These are phyloP conservation scores for Chlorella ohadii DNA, from an alignment of 139 green algal species.

Conservation along the genomic window DNA sequence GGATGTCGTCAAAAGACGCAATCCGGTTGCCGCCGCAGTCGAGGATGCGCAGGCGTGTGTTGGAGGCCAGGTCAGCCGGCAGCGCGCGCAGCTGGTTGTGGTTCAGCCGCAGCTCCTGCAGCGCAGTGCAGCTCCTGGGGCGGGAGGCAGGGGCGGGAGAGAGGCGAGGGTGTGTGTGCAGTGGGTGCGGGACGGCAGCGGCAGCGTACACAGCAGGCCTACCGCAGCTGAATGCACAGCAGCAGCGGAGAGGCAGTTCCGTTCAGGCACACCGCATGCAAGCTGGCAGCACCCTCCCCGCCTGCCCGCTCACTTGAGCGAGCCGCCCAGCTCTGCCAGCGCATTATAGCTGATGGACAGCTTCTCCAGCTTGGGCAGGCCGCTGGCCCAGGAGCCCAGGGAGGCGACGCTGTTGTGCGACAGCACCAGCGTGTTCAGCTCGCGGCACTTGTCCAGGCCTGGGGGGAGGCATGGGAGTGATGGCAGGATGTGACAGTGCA, in stretches of 20 bases:
- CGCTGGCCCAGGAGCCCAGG: slow-evolving; percentile 35
- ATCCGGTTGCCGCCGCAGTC: slow-evolving; percentile 48
- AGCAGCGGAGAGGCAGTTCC: too few relatives aligned
- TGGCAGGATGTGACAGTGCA: neutral
- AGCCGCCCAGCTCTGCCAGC: slow-evolving; percentile 26
- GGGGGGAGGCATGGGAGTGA: neutral
- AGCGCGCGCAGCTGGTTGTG: slow-evolving; percentile 41
- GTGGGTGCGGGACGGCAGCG: too few relatives aligned
- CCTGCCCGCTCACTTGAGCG: slow-evolving; percentile 13
- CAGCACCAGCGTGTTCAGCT: slow-evolving; percentile 56
- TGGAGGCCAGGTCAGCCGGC: slow-evolving; percentile 29
- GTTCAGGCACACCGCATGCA: too few relatives aligned
- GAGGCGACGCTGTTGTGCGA: slow-evolving; percentile 40
- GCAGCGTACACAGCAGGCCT: too few relatives aligned
- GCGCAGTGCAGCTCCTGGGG: neutral
- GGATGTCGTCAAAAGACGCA: slow-evolving; percentile 13
- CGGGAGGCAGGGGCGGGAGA: neutral
- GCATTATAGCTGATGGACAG: slow-evolving; percentile 48
- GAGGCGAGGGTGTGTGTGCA: neutral
- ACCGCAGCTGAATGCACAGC: too few relatives aligned
- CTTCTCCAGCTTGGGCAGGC: slow-evolving; percentile 40
- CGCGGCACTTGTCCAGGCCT: slow-evolving; percentile 38
- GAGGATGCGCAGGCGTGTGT: slow-evolving; percentile 35
- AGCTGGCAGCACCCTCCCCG: too few relatives aligned
- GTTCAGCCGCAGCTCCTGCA: slow-evolving; percentile 54